Base-by-base conservation (phyloP, 2,329 filamentous ascomycete genomes). In the Aspergillus phoenicis region DNA sequence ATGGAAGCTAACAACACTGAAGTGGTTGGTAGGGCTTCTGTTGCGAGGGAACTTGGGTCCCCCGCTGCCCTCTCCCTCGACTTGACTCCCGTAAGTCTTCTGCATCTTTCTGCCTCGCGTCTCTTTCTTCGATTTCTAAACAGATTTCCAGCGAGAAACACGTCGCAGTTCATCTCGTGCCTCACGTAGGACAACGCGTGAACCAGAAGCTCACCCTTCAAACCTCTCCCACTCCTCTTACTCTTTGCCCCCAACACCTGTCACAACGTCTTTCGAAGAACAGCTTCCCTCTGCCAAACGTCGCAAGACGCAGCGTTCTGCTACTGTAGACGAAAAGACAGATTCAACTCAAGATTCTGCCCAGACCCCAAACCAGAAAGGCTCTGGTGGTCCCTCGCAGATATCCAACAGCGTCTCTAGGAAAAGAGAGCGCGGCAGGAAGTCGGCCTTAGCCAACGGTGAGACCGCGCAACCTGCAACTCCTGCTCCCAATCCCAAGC, bases 261-360 rank as follows among this genome's bases (percentile, higher is more conserved):
- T 68, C 24, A 62, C 59, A 20, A 62, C 68, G 11, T 62, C 66
- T 8, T 70, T 70, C 38, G 68, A 68, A 41, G 68, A 70, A 15
- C 30, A 64, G n/a, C 24, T 63, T 13, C 51, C 62, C 11, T 66
- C 66, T 17, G 55, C 61, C n/a, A 69, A 68, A 51, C 66, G 66
- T 15, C 64, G 64, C 39, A 66, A 60, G 30, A 68, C 66, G 20
- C 64, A 62, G 30, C 62, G 62, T 8, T 60, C 59, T n/a, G 33
- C 62, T 8, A 49, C 63, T 41, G 58, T 49, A 41, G 62, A 63
- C 33, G 63, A 64, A 22, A 62, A 62, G 51, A 39, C 55, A 4
- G 53, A 54, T n/a, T 56, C 58, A 41, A 36, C 60, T 10, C 61
- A 66, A 48, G 62, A 58, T 17, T 33, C 51, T 26, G 20, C 51